phyloP scores from a whole-genome alignment of 352 stramenopile species.

The Phytophthora podocarpi region DNA sequence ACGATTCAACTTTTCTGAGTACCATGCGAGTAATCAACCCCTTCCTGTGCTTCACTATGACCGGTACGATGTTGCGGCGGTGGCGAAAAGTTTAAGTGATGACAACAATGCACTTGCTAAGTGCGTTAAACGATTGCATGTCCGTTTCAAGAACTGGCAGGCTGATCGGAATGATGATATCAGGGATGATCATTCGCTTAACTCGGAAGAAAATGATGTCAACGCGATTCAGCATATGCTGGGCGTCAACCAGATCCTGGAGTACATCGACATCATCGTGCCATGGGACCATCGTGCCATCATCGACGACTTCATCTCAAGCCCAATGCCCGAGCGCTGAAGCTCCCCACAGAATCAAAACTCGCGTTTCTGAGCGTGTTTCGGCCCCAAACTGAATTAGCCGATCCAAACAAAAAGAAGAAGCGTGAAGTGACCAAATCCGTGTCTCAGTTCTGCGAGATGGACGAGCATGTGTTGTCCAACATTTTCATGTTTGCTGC shows the following conservation, averaged over 20 bases:
- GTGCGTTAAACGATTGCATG: background rate
- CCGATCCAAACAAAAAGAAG: background rate
- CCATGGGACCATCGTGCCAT: background rate
- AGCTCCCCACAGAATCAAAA: background rate
- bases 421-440: background rate
- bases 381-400: background rate
- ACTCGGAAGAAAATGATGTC: background rate
- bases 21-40: background rate
- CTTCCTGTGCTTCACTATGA: background rate
- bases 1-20: conserved; percentile 4
- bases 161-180: background rate
- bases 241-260: conserved; percentile 3
- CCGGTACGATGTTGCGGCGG: background rate
- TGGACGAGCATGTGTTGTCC: conserved; percentile 9
- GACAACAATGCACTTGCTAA: background rate
- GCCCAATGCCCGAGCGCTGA: background rate
- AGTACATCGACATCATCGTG: conserved; percentile 11
- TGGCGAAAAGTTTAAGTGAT: background rate
- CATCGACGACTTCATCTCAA: conserved; percentile 11
- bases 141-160: background rate
- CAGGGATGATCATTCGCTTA: too few species aligned
- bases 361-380: conserved; percentile 18
- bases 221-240: conserved; percentile 8
- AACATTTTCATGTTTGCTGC: conserved; percentile 15
- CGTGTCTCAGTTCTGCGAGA: background rate